Evolutionary conservation across 768 basidiomycete species (phyloP).

Genomic region (Baorangia bicolor): DNA sequence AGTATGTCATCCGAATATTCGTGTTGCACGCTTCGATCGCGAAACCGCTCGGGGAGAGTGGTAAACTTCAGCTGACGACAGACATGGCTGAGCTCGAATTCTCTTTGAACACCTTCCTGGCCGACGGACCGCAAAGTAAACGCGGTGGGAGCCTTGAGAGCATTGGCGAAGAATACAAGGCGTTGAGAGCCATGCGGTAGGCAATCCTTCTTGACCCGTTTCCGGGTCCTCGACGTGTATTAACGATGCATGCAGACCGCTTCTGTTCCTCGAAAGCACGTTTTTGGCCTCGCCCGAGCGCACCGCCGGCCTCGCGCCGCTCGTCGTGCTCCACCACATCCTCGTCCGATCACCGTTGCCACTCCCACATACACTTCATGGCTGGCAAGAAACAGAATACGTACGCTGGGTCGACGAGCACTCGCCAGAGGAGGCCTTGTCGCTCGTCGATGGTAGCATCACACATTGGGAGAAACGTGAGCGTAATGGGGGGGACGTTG

Average conservation of each 20-base stretch:
- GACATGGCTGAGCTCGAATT: constrained; percentile 99
- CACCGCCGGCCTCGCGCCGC: constrained; percentile 77
- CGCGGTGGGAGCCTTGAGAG: constrained; percentile 67
- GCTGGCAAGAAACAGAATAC: constrained; percentile 96
- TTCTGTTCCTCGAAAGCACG: constrained; percentile 85
- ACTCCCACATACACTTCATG: constrained; percentile 85
- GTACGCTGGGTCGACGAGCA: constrained; percentile 96
- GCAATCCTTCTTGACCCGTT: constrained; percentile 18
- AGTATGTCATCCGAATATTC: constrained; percentile 81
- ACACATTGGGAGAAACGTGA: constrained; percentile 77
- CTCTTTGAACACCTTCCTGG: constrained; percentile 76
- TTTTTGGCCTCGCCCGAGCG: constrained; percentile 61
- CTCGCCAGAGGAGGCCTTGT: constrained; percentile 72
- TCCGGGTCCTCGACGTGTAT: background rate
- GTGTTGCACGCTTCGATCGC: constrained; percentile 93
- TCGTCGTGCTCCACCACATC: constrained; percentile 90
- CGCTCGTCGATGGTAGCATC: constrained; percentile 77
- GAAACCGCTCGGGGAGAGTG: constrained; percentile 85
- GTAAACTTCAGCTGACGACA: constrained; percentile 90
- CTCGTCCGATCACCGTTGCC: constrained; percentile 84
- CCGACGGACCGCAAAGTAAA: constrained; percentile 53
- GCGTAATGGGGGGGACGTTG: constrained; percentile 48
- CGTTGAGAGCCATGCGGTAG: constrained; percentile 83
- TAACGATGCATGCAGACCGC: constrained; percentile 49
- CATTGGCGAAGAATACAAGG: constrained; percentile 85